These are phyloP conservation scores for Testicularia cyperi DNA, from an alignment of 1,284 basidiomycete species.

Conservation along the genomic window DNA sequence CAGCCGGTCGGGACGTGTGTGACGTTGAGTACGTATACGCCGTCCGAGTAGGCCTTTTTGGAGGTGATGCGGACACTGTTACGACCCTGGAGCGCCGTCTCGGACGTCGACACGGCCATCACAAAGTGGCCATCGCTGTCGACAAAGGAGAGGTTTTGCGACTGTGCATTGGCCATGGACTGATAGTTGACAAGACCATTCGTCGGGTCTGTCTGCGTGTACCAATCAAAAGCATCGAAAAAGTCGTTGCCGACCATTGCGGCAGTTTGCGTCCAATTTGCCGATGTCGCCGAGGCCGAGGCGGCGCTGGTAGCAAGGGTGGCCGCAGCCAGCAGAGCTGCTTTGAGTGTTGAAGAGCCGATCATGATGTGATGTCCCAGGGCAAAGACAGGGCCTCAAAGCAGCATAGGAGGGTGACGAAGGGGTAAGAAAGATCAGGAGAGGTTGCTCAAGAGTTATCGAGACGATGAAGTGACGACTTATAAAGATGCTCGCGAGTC, in stretches of 20 bases:
- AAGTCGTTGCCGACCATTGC: slow-evolving; percentile 35
- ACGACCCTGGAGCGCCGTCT: slow-evolving; percentile 31
- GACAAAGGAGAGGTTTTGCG: slow-evolving; percentile 49
- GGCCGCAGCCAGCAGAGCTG: slow-evolving; percentile 1
- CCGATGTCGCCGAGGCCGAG: slow-evolving; percentile 6
- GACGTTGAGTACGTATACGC: slow-evolving; percentile 54
- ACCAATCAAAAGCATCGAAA: slow-evolving; percentile 45
- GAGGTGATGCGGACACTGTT: slow-evolving; percentile 51
- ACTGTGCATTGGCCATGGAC: slow-evolving; percentile 17
- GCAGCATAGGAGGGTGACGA: too few species aligned
- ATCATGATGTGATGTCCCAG: too few species aligned
- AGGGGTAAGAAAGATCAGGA: too few species aligned
- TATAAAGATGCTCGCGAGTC: too few species aligned
- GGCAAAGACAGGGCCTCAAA: too few species aligned
- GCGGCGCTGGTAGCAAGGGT: slow-evolving; percentile 1
- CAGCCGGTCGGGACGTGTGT: slow-evolving; percentile 53
- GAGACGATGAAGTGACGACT: too few species aligned
- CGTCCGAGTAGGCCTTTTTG: slow-evolving; percentile 45
- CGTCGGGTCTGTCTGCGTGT: slow-evolving; percentile 44
- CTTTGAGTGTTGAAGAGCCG: slow-evolving; percentile 3
- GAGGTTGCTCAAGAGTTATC: too few species aligned
- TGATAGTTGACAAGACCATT: slow-evolving; percentile 54
- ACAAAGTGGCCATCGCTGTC: slow-evolving; percentile 36
- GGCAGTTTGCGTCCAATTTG: slow-evolving; percentile 33
- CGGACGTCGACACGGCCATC: slow-evolving; percentile 48